phyloP scores from a whole-genome alignment of 2,329 filamentous ascomycete species.

The Nothopassalora personata region DNA sequence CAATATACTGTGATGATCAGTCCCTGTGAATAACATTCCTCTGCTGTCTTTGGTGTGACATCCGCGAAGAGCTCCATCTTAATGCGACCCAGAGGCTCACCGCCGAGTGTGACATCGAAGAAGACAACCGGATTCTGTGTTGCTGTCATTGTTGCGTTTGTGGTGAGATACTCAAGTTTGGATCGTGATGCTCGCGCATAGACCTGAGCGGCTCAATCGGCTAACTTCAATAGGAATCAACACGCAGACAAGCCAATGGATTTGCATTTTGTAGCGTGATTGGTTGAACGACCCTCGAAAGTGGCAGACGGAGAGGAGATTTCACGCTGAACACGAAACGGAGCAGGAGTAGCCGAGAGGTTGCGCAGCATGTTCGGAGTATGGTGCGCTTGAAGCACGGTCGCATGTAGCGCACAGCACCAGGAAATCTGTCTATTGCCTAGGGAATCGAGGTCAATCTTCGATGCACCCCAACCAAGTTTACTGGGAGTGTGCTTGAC shows the following conservation, averaged over 20 bases:
- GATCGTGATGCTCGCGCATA: background rate
- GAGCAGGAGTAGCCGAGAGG: background rate
- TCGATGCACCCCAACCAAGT: no score
- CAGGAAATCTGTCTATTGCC: no score
- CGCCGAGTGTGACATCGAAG: slow-evolving; percentile 75
- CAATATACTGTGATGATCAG: background rate
- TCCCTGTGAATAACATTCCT: slow-evolving; percentile 36
- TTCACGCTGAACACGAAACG: background rate
- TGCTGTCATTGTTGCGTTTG: background rate
- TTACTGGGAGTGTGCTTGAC: no score
- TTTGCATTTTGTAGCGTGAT: background rate
- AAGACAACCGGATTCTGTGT: slow-evolving; percentile 54
- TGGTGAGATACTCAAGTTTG: background rate
- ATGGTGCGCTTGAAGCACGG: no score
- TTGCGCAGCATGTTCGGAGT: background rate
- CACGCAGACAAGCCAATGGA: background rate
- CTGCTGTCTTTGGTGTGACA: slow-evolving; percentile 70
- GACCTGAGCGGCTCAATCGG: background rate
- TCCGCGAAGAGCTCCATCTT: slow-evolving; percentile 88
- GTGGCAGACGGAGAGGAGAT: background rate
- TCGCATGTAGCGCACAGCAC: no score
- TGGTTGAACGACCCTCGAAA: background rate
- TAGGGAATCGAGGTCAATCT: no score
- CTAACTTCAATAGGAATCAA: background rate
- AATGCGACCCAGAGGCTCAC: slow-evolving; percentile 78